Evolutionary conservation across 257 asterid genomes (phyloP), one percentile per base, ranked within the genome.

Genomic region (Scutellaria galericulata): DNA sequence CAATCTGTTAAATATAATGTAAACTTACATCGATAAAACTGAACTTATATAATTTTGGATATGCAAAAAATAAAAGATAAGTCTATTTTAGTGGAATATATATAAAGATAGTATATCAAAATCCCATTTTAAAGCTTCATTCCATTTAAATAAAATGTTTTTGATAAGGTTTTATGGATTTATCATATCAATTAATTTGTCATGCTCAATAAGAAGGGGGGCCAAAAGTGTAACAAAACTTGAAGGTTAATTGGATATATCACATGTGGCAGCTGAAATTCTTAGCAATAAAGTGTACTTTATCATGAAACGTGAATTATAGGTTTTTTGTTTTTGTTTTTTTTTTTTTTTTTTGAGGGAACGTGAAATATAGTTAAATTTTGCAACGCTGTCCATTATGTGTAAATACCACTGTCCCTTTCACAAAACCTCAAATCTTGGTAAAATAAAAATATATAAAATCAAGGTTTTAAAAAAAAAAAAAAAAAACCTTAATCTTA

Each of bases 321-420:
- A 64, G 81, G 37, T 2, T 31, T 31, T 31, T 31, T 31, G 4
- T 31, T 31, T 31, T 31, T 31, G 1, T 3, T 31, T 31, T 31
- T 31, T 31, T 3, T 3, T 31, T 31, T 31, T 31, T 2, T 31
- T 31, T 31, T 31, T 31, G 37, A 31, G 5, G 9, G 44, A 70
- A 71, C 78, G 81, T 75, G 84, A 71, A 71, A 65, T 75, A 45
- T 54, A 64, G 81, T 72, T 75, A 68, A 66, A 75, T 62, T 20
- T 64, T 65, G 52, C 72, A 46, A 57, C 27, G 48, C 22, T 63
- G 37, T 61, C 46, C 64, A 15, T 66, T 66, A 37, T 37, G 35
- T 54, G 31, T 27, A 50, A 24, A 58, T 57, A 44, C 75, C 48
- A 14, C 42, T 22, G 37, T 27, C 66, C 47, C 48, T 44, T 45